These are phyloP conservation scores for Streptanthus diversifolius DNA, from an alignment of 345 rosid genomes.

Conservation along the genomic window DNA sequence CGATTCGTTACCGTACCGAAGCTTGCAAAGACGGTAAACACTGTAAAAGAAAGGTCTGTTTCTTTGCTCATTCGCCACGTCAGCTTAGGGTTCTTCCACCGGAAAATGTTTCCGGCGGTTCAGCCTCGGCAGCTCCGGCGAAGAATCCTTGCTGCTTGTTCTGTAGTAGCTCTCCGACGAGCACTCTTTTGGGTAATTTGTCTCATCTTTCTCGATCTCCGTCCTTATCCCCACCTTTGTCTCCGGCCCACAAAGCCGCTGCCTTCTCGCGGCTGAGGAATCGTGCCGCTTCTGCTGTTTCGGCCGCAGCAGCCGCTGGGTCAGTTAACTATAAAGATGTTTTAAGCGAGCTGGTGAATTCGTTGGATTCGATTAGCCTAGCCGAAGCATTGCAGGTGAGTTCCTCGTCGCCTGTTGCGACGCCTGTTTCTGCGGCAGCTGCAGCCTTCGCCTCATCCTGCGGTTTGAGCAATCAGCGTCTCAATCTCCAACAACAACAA, in stretches of 20 bases:
- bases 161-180: constrained; percentile 72
- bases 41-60: constrained; percentile 68
- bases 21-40: constrained; percentile 74
- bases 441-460: constrained; percentile 27
- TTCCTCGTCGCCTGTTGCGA: constrained; percentile 23
- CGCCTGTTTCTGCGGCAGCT: constrained; percentile 21
- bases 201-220: constrained; percentile 52
- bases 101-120: constrained; percentile 20
- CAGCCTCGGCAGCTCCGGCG: neutral
- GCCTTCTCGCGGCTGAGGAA: constrained; percentile 37
- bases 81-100: constrained; percentile 57
- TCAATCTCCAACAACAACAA: constrained; percentile 15
- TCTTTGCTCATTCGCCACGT: constrained; percentile 67
- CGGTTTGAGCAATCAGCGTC: constrained; percentile 25
- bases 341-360: constrained; percentile 50
- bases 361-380: constrained; percentile 43
- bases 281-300: constrained; percentile 28
- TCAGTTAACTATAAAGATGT: constrained; percentile 50
- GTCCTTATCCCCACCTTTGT: constrained; percentile 65
- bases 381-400: constrained; percentile 29
- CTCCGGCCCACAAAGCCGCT: constrained; percentile 48
- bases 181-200: constrained; percentile 56
- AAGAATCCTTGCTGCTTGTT: constrained; percentile 48
- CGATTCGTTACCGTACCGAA: constrained; percentile 65
- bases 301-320: constrained; percentile 15